Base-by-base conservation (phyloP, 2,329 filamentous ascomycete species). In the Fusarium nelsonii region DNA sequence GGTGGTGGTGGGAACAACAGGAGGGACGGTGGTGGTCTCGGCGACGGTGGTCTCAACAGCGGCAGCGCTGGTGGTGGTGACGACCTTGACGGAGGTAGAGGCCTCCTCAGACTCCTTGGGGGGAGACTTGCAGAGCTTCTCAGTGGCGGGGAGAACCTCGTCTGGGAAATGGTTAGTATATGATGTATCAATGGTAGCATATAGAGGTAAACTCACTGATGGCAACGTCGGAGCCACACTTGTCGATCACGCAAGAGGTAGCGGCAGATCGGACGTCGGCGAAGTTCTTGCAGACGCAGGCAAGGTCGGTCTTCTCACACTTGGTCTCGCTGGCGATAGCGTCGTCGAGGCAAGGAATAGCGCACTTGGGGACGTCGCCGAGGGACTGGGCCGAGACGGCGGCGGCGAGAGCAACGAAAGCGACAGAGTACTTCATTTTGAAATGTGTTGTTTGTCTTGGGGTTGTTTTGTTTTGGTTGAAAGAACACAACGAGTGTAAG, bases 361-460 rank as follows among this genome's bases (percentile, higher is more conserved):
- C 79, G 70, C 81, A 83, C 58, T 63, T 51, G 70, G 81, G 81
- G 58, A 82, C 75, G 63, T 80, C 78, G 43, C 28, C 46, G 52
- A 62, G 69, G 60, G 71, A 68, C 77, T 80, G 78, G 69, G 80
- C 81, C 55, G 70, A 67, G 44, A 71, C 80, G 55, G 76, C 68
- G 59, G 77, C 73, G 69, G 76, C 76, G 67, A 81, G 73, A 72
- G 75, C 71, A 58, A 79, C 52, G 66, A 77, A 71, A 61, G 75
- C 75, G 70, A 78, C 50, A 58, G 78, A 56, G 74, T 73, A 77
- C 79, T 81, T 81, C 80, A 81, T 81, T 32, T 78, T 81, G 77
- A 73, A 30, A 52, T 53, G 56, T 68, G 43, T 59, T 20, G 36
- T 52, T 60, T 44, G 26, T 34, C 34, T 20, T 56, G 28, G 23